Evolutionary conservation across 371 early-diverging fungal genomes (phyloP), one percentile per base, ranked within the genome.

Genomic region (Zychaea mexicana): DNA sequence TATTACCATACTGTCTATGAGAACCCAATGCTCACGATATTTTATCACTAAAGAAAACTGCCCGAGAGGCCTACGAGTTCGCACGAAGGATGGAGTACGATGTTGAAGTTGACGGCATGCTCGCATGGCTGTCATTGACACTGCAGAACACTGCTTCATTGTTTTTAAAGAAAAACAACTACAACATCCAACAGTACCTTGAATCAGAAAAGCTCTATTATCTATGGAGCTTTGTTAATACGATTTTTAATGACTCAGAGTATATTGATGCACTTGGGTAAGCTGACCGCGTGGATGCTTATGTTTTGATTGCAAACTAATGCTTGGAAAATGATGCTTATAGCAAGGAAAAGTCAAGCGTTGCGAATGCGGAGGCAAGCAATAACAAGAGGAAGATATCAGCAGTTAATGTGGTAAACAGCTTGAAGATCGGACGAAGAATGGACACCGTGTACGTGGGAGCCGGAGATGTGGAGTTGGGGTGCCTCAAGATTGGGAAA

Each of bases 261-360:
- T 19, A 46, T 8, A 60, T 47, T n/a, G 26, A 10, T 0, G 60
- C 60, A n/a, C 13, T 31, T 4, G 36, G 49, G 60, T 60, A 47
- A 47, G 52, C 22, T n/a, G n/a, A n/a, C n/a, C n/a, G n/a, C 10
- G 24, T 49, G 6, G 4, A 7, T 12, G 15, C n/a, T 42, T 7
- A 42, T 42, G 4, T 42, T 42, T 7, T 15, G 15, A 17, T 17
- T 42, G n/a, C n/a, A 5, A 12, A 42, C 42, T 42, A 7, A 42
- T 12, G 4, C n/a, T n/a, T 33, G 33, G 33, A 33, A 42, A 17
- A n/a, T 42, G 42, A 17, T 42, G n/a, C 15, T 42, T 61, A 24
- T 55, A 66, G 66, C 52, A 66, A 66, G 24, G 61, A 61, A 26
- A 60, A 57, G 28, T 24, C 47, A 5, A 61, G 67, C 30, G 7